Base-by-base conservation (phyloP, 1,139 yeast species). In the Yamadazyma friedrichii region DNA sequence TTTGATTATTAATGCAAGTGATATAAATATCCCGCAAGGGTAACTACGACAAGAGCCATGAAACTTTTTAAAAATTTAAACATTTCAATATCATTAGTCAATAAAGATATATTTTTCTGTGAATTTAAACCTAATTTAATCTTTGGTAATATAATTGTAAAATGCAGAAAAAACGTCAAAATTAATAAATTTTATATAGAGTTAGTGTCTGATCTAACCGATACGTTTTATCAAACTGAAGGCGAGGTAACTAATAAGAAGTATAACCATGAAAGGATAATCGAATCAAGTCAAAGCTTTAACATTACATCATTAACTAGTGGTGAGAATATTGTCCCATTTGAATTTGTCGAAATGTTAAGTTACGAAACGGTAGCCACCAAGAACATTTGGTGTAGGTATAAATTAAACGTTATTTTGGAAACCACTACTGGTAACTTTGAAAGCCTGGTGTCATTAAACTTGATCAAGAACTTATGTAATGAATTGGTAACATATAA, bases 101-200 rank as follows among this genome's bases (percentile, higher is more conserved):
- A 54, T 76, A 0, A 76, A 76, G 76, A 71, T 72, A 42, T 72
- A 76, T 38, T 78, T 78, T 47, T 80, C 72, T 10, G 48, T 77
- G 5, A 54, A 78, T 9, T 71, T 70, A 38, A 52, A 55, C 11
- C 61, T 78, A 44, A 57, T 76, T 6, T 33, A 10, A 12, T 38
- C 9, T 38, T 38, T 30, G 80, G 76, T 47, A 78, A 73, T 32
- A 65, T 65, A 0, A 51, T 76, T 30, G 64, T 79, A 6, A 68
- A 67, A 35, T 65, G 67, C 33, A 80, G 76, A 45, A 78, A 77
- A 56, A 75, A 82, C 51, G 84, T 84, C 0, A 62, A 65, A 10
- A 67, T 76, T 3, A 76, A 76, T 16, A 38, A 29, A 3, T 32
- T 44, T 62, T 76, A 13, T 78, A 76, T 51, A 78, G 83, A 81